Conservation (phyloP, 2,329 filamentous ascomycete species). For the Thielaviopsis punctulata region DNA sequence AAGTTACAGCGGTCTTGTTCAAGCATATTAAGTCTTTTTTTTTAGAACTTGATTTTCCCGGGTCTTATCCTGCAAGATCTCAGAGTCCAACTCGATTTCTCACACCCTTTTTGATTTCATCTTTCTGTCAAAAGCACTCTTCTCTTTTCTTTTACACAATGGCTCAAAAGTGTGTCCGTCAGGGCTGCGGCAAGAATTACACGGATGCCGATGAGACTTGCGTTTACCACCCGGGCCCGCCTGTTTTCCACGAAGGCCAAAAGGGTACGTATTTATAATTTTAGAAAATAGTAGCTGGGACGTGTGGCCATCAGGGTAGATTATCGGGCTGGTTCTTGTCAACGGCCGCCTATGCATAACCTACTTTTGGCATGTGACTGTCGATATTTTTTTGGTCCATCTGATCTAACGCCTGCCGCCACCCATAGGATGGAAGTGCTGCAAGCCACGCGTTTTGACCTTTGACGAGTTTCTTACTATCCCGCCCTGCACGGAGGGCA, state of each 20-base stretch:
- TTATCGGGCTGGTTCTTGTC: background rate
- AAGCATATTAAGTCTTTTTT: background rate
- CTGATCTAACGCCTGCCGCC: background rate
- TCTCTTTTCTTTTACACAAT: conserved; percentile 23
- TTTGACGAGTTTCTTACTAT: conserved; percentile 97
- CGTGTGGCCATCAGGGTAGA: background rate
- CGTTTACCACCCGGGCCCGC: conserved; percentile 81
- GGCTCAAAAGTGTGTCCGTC: conserved; percentile 84
- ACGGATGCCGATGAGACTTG: conserved; percentile 62
- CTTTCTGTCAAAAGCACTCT: background rate
- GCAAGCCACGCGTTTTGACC: conserved; percentile 87
- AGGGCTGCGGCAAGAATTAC: conserved; percentile 83
- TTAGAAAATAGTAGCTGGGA: background rate
- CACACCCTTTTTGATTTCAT: background rate
- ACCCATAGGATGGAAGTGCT: conserved; percentile 83
- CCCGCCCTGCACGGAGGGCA: conserved; percentile 79
- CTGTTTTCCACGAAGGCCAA: conserved; percentile 93
- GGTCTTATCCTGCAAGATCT: background rate
- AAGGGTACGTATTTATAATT: conserved; percentile 52
- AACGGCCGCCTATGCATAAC: no score
- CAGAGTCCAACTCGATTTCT: background rate
- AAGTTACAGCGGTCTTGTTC: background rate
- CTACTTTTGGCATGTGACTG: background rate
- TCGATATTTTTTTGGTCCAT: conserved; percentile 10
- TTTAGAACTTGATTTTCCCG: background rate